Evolutionary conservation across 768 basidiomycete genomes (phyloP).

Genomic region (Russula griseocarnosa): DNA sequence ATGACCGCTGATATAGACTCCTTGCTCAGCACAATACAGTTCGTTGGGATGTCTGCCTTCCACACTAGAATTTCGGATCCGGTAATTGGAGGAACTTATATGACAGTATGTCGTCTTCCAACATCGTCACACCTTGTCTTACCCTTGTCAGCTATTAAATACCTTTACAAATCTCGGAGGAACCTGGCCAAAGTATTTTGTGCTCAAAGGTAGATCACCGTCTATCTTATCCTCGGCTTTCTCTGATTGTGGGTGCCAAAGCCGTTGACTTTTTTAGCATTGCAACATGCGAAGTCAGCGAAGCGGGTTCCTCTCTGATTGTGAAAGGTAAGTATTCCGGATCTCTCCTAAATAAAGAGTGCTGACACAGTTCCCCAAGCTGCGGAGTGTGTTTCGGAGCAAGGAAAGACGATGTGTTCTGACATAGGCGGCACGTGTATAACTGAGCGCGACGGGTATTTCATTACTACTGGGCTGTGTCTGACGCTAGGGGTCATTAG

Average conservation of each 20-base stretch:
- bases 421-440: slow-evolving; percentile 75
- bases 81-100: slow-evolving; percentile 96
- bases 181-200: slow-evolving; percentile 96
- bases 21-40: slow-evolving; percentile 82
- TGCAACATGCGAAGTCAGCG: slow-evolving; percentile 74
- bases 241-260: slow-evolving; percentile 33
- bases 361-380: slow-evolving; percentile 41
- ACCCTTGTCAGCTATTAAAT: slow-evolving; percentile 66
- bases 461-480: slow-evolving; percentile 76
- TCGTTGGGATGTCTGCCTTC: slow-evolving; percentile 98
- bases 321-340: slow-evolving; percentile 47
- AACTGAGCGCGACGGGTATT: slow-evolving; percentile 89
- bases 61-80: slow-evolving; percentile 96
- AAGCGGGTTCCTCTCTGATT: slow-evolving; percentile 48
- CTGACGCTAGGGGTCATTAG: slow-evolving; percentile 69
- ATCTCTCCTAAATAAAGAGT: background rate
- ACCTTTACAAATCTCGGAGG: slow-evolving; percentile 96
- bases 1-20: slow-evolving; percentile 15
- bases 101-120: slow-evolving; percentile 69
- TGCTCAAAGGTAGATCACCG: slow-evolving; percentile 67
- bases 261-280: slow-evolving; percentile 86
- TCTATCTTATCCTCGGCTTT: background rate
- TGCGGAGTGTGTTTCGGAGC: slow-evolving; percentile 88
- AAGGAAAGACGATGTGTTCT: slow-evolving; percentile 75
- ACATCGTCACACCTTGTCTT: background rate